phyloP scores from a whole-genome alignment of 306 rosid species.

The Abrus pulchellus region DNA sequence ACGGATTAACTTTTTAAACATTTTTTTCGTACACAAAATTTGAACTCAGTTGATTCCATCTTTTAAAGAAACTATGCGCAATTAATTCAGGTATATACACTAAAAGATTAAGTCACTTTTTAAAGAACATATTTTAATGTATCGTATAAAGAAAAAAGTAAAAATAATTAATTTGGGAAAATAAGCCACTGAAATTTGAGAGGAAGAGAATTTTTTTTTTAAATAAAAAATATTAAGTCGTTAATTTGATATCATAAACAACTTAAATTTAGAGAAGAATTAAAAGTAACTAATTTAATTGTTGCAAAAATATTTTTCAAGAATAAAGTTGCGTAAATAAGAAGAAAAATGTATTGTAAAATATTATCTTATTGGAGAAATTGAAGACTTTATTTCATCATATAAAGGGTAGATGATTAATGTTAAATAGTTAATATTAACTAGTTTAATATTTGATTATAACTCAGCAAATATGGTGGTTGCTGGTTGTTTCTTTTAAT shows the following conservation, averaged over 20 bases:
- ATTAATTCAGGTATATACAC: neutral
- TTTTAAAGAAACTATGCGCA: neutral
- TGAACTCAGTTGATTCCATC: neutral
- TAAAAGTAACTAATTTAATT: neutral
- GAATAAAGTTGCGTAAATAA: neutral
- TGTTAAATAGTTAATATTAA: neutral
- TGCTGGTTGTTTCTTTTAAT: neutral
- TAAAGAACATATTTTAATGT: neutral
- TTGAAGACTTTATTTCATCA: no score
- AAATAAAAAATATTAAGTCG: neutral
- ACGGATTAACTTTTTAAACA: no score
- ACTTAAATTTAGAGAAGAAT: neutral
- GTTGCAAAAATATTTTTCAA: neutral
- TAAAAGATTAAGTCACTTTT: neutral
- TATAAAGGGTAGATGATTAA: neutral
- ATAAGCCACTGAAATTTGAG: neutral
- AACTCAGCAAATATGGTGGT: neutral
- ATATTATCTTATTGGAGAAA: neutral
- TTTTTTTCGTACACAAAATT: no score
- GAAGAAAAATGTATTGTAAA: neutral
- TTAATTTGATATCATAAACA: neutral
- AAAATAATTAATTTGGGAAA: neutral
- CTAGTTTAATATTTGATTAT: neutral
- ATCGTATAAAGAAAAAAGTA: neutral
- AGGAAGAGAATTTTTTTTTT: neutral